These are phyloP conservation scores for Ogataea nonfermentans DNA, from an alignment of 805 yeast species.

Conservation along the genomic window DNA sequence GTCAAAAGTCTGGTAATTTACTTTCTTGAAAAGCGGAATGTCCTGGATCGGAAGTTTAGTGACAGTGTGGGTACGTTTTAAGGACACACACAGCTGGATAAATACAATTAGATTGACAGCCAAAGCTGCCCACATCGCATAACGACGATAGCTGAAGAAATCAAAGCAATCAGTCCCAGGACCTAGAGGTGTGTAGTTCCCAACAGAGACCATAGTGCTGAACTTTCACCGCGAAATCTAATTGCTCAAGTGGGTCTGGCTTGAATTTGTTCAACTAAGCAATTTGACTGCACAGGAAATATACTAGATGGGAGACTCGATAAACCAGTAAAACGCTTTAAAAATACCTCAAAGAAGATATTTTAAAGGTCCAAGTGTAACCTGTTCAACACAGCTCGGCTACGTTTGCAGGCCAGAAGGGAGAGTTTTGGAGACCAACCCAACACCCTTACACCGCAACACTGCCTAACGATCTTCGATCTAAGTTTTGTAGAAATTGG, in stretches of 20 bases:
- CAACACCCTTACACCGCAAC: no score
- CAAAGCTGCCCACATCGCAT: slow-evolving; percentile 3
- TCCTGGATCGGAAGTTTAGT: background rate
- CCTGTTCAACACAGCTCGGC: no score
- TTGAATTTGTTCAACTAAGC: no score
- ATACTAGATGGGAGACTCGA: no score
- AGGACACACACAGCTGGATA: background rate
- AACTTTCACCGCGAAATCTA: background rate
- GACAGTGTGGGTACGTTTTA: background rate
- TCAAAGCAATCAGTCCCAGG: background rate
- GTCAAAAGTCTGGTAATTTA: slow-evolving; percentile 24
- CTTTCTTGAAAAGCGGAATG: background rate
- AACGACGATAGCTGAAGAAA: background rate
- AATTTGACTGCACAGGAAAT: no score
- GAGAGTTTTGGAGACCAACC: no score
- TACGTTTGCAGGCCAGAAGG: no score
- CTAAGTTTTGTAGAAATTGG: no score
- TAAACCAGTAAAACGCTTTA: no score
- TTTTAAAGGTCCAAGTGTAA: no score
- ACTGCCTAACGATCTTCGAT: no score
- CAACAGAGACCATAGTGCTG: slow-evolving; percentile 1
- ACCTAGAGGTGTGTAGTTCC: background rate
- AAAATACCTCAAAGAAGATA: no score
- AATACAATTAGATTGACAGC: slow-evolving; percentile 1
- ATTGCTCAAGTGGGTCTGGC: background rate